Conservation (phyloP, 2,329 filamentous ascomycete species). For the Myrmaecium sp. region DNA sequence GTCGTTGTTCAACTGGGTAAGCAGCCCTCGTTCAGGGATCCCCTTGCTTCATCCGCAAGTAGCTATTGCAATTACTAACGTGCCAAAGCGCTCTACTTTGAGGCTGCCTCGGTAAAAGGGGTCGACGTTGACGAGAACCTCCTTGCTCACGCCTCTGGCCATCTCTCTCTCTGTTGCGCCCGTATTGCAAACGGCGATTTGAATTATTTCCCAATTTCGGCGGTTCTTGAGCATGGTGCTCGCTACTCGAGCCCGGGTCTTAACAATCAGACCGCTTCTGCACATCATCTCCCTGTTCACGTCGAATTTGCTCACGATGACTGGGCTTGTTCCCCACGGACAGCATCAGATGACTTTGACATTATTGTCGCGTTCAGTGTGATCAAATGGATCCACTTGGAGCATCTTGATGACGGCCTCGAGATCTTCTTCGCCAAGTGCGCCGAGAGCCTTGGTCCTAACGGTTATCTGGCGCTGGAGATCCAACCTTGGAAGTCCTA, state of each 20-base stretch:
- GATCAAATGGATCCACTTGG: constrained; percentile 23
- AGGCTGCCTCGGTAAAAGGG: constrained; percentile 19
- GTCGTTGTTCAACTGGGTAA: constrained; percentile 22
- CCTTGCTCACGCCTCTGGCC: constrained; percentile 18
- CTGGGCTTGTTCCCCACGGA: constrained; percentile 14
- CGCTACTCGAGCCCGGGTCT: constrained; percentile 10
- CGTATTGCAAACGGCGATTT: constrained; percentile 11
- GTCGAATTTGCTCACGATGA: constrained; percentile 17
- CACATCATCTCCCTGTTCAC: constrained; percentile 9
- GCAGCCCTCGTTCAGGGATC: constrained; percentile 10
- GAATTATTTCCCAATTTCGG: constrained; percentile 21
- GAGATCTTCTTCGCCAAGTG: constrained; percentile 17
- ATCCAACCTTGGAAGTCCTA: constrained; percentile 21
- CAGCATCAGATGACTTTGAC: constrained; percentile 14
- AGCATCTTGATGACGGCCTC: constrained; percentile 18
- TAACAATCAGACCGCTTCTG: constrained; percentile 6
- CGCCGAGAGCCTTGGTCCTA: constrained; percentile 11
- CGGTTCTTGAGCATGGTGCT: constrained; percentile 17
- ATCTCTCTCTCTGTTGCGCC: constrained; percentile 19
- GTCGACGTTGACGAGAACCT: constrained; percentile 22
- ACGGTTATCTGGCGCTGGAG: constrained; percentile 17
- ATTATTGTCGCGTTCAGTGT: constrained; percentile 22
- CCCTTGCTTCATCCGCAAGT: constrained; percentile 12
- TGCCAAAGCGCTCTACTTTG: constrained; percentile 19
- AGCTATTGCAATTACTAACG: constrained; percentile 12